A percentile compares a stretch with the other conserved stretches of the same genome.
Conservation (phyloP, 345 rosid species). For the Eucalyptus cloeziana region DNA sequence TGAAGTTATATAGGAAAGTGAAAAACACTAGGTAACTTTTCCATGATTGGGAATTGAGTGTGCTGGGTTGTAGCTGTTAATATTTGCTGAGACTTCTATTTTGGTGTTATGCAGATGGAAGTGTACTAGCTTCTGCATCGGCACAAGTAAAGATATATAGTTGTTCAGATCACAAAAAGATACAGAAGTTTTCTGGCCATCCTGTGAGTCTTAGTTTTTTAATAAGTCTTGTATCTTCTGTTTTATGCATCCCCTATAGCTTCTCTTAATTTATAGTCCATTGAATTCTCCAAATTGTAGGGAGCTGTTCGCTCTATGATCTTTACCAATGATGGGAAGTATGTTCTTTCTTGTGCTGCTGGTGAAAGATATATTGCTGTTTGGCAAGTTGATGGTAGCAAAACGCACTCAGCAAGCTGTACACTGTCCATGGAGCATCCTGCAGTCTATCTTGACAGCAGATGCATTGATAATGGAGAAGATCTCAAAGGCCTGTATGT, state of each 20-base stretch:
- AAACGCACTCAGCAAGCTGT: constrained; percentile 4
- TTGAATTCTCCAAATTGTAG: constrained; percentile 12
- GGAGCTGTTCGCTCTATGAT: constrained; percentile 70
- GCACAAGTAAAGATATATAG: constrained; percentile 60
- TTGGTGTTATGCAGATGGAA: constrained; percentile 43
- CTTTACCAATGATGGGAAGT: constrained; percentile 70
- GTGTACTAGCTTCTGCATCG: constrained; percentile 66
- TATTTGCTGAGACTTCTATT: background rate
- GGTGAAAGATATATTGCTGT: too few species aligned
- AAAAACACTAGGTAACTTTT: background rate
- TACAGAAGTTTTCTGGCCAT: constrained; percentile 88
- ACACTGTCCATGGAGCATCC: constrained; percentile 95
- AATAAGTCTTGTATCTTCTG: background rate
- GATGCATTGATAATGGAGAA: constrained; percentile 22
- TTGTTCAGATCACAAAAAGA: constrained; percentile 64
- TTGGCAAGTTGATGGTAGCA: too few species aligned
- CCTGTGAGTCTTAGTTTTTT: constrained; percentile 47
- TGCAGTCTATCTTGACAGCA: constrained; percentile 66
- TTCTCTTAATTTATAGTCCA: background rate
- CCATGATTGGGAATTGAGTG: background rate
- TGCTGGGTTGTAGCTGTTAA: background rate
- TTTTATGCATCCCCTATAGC: background rate
- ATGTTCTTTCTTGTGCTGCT: too few species aligned
- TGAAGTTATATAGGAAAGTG: background rate
- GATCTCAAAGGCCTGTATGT: constrained; percentile 40